Conservation (phyloP, 805 yeast genomes). For the Kluyveromyces dobzhanskii region DNA sequence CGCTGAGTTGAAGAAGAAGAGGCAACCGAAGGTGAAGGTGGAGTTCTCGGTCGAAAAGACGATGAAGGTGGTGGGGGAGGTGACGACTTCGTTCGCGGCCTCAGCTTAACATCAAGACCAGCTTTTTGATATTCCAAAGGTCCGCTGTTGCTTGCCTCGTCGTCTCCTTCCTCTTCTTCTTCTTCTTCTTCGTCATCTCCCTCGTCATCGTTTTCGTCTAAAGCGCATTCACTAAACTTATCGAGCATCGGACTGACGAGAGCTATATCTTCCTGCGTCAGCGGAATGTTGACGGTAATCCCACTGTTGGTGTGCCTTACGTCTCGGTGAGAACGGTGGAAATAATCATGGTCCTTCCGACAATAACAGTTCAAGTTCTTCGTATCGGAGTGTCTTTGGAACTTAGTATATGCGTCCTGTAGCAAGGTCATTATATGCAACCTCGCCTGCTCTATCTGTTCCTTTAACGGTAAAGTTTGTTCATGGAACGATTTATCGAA, state of each 20-base stretch:
- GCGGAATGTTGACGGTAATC: background rate
- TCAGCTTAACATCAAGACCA: too few relatives aligned
- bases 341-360: background rate
- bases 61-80: background rate
- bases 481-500: slow-evolving; percentile 15
- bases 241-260: background rate
- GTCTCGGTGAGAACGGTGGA: background rate
- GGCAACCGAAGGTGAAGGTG: background rate
- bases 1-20: background rate
- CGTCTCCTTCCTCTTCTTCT: slow-evolving; percentile 3
- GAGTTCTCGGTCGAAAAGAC: background rate
- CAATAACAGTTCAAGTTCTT: background rate
- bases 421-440: slow-evolving; percentile 20
- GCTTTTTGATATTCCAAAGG: background rate
- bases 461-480: slow-evolving; percentile 13
- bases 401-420: slow-evolving; percentile 17
- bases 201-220: slow-evolving; percentile 3
- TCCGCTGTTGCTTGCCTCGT: background rate
- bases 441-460: slow-evolving; percentile 17
- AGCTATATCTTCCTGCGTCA: slow-evolving; percentile 1
- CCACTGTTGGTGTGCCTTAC: background rate
- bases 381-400: slow-evolving; percentile 1
- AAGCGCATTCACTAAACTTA: background rate
- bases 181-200: slow-evolving; percentile 2
- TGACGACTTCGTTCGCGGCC: too few relatives aligned